A percentile compares a stretch with the other conserved stretches of the same genome.
phyloP scores from a whole-genome alignment of 768 basidiomycete genomes.

The Porphyrellus cyaneotinctus region DNA sequence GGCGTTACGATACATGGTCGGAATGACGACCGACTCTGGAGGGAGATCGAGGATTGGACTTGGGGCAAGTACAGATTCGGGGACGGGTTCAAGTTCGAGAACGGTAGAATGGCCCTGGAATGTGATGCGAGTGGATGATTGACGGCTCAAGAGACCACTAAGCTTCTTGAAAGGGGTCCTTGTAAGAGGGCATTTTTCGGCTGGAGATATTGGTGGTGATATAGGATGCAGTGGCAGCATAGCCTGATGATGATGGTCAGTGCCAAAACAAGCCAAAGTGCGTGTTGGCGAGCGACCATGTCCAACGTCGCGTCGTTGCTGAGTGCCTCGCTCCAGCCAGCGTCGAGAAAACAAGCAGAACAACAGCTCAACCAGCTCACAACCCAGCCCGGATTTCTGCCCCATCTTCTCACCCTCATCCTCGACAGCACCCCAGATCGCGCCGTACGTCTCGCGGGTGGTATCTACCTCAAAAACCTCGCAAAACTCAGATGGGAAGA shows the following conservation, averaged over 20 bases:
- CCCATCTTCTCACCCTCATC: conserved; percentile 73
- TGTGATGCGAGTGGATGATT: too few relatives aligned
- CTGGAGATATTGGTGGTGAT: too few relatives aligned
- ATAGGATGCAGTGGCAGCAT: too few relatives aligned
- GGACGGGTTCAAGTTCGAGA: too few relatives aligned
- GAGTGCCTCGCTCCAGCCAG: conserved; percentile 64
- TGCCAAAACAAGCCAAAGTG: too few relatives aligned
- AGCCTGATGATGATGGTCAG: too few relatives aligned
- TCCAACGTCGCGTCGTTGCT: conserved; percentile 67
- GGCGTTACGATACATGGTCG: background rate
- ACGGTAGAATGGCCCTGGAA: too few relatives aligned
- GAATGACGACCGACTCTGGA: background rate
- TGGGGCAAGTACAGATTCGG: too few relatives aligned
- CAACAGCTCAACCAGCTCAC: conserved; percentile 65
- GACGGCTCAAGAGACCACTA: too few relatives aligned
- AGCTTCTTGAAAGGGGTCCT: too few relatives aligned
- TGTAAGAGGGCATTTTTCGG: too few relatives aligned
- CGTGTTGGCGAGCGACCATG: conserved; percentile 42
- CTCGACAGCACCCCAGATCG: conserved; percentile 62
- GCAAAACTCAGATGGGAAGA: conserved; percentile 87
- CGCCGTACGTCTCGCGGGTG: conserved; percentile 74
- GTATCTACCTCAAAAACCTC: conserved; percentile 90
- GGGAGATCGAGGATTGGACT: background rate
- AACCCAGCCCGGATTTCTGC: conserved; percentile 71
- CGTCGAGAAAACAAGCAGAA: conserved; percentile 77